Conservation (phyloP, 768 basidiomycete genomes). For the Saitozyma sp. region DNA sequence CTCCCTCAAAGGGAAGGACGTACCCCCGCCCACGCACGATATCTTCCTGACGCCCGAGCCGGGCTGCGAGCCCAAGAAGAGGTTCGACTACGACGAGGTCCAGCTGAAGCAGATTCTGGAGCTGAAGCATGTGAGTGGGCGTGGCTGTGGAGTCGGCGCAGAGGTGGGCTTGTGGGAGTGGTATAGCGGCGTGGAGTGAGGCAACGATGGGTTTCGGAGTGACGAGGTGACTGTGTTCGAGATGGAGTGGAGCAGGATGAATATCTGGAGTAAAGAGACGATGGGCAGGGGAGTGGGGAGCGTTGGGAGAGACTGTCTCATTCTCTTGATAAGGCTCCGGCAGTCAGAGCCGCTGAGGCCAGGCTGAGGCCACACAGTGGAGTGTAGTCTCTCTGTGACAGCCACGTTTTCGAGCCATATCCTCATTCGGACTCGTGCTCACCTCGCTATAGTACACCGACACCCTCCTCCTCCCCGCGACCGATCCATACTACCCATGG, state of each 20-base stretch:
- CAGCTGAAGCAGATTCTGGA: constrained; percentile 62
- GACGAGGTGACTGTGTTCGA: too few relatives aligned
- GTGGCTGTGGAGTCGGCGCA: too few relatives aligned
- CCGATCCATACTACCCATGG: constrained; percentile 73
- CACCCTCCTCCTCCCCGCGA: constrained; percentile 63
- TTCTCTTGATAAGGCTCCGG: too few relatives aligned
- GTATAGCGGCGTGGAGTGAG: background rate
- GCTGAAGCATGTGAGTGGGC: constrained; percentile 60
- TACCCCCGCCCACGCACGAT: constrained; percentile 51
- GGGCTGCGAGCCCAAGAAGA: constrained; percentile 59
- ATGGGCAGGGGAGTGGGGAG: too few relatives aligned
- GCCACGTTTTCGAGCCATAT: too few relatives aligned
- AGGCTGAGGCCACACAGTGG: too few relatives aligned
- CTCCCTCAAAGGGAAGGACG: constrained; percentile 18
- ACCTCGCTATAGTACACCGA: constrained; percentile 63
- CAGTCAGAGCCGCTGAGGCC: background rate
- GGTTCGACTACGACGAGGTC: constrained; percentile 65
- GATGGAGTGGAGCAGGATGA: too few relatives aligned
- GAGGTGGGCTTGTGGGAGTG: background rate
- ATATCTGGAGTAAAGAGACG: too few relatives aligned
- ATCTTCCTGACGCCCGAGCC: constrained; percentile 63
- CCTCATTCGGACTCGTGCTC: background rate
- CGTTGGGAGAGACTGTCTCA: too few relatives aligned
- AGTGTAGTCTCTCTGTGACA: too few relatives aligned
- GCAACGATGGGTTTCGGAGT: too few relatives aligned